Conservation (phyloP, 805 yeast genomes). For the Cephaloascus fragrans region DNA sequence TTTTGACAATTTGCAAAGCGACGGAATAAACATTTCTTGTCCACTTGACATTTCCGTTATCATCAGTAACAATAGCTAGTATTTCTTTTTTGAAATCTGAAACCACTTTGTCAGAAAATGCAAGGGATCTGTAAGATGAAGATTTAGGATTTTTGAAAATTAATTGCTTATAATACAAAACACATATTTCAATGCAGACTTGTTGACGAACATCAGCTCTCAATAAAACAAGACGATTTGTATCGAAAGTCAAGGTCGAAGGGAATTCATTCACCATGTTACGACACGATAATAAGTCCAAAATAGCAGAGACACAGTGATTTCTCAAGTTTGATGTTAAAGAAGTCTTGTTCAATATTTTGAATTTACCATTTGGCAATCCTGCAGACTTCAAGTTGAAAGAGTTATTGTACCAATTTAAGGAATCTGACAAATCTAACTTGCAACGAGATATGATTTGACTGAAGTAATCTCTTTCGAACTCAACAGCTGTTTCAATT, state of each 20-base stretch:
- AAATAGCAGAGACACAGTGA: constrained; percentile 39
- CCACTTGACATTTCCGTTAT: constrained; percentile 85
- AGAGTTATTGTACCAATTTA: constrained; percentile 52
- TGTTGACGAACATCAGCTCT: constrained; percentile 82
- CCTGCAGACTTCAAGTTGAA: constrained; percentile 3
- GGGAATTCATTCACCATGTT: constrained; percentile 80
- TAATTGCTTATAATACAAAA: constrained; percentile 64
- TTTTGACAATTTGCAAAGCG: constrained; percentile 55
- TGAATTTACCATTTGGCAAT: too few species aligned
- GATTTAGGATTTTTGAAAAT: constrained; percentile 22
- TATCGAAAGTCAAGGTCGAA: constrained; percentile 74
- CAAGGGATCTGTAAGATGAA: constrained; percentile 21
- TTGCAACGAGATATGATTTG: constrained; percentile 45
- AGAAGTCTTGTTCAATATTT: too few species aligned
- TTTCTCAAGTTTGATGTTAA: constrained; percentile 23
- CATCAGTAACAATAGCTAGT: constrained; percentile 72
- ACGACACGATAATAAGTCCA: constrained; percentile 64
- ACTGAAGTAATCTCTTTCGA: constrained; percentile 76
- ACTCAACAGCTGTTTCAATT: constrained; percentile 78
- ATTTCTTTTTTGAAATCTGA: constrained; percentile 57
- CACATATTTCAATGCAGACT: constrained; percentile 69
- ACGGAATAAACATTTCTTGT: constrained; percentile 70
- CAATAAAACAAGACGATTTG: constrained; percentile 63
- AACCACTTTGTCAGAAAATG: constrained; percentile 24
- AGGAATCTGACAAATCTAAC: constrained; percentile 47